Percentiles rank a stretch among this genome's conserved stretches.
Evolutionary conservation across 768 basidiomycete species (phyloP).

Genomic region (Calocera cornea): DNA sequence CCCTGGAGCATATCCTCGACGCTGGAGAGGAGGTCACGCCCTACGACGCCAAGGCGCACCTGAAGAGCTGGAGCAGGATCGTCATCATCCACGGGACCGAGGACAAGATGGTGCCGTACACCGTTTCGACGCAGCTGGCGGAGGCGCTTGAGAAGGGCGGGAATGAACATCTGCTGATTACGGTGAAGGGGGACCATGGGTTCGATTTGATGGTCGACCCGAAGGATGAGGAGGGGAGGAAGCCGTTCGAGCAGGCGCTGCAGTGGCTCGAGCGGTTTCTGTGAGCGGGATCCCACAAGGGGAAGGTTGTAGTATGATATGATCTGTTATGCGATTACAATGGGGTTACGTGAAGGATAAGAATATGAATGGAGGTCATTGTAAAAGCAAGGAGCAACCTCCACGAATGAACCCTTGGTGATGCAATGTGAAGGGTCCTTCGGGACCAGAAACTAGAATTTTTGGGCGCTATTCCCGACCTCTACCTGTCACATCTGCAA

Average conservation of each 20-base stretch:
- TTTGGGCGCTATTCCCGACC: neutral
- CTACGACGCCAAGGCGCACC: neutral
- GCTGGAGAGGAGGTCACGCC: neutral
- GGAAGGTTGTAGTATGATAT: neutral
- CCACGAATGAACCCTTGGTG: neutral
- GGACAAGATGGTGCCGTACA: neutral
- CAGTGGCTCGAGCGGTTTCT: neutral
- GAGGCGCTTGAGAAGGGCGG: neutral
- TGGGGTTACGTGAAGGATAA: neutral
- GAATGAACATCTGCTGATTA: neutral
- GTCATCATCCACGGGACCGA: neutral
- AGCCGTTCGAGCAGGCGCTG: conserved; percentile 1
- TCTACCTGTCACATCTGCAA: neutral
- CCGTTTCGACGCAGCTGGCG: neutral
- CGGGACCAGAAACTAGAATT: neutral
- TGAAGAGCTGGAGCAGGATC: neutral
- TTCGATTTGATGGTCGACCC: neutral
- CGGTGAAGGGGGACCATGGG: neutral
- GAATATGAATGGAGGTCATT: neutral
- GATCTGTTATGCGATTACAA: neutral
- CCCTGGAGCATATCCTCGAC: neutral
- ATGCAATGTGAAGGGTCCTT: neutral
- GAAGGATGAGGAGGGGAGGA: neutral
- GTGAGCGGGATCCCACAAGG: neutral
- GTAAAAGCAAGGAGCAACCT: neutral